A percentile compares a stretch with the other conserved stretches of the same genome.
phyloP scores from a whole-genome alignment of 2,329 filamentous ascomycete genomes.

The Lizonia empirigonia region DNA sequence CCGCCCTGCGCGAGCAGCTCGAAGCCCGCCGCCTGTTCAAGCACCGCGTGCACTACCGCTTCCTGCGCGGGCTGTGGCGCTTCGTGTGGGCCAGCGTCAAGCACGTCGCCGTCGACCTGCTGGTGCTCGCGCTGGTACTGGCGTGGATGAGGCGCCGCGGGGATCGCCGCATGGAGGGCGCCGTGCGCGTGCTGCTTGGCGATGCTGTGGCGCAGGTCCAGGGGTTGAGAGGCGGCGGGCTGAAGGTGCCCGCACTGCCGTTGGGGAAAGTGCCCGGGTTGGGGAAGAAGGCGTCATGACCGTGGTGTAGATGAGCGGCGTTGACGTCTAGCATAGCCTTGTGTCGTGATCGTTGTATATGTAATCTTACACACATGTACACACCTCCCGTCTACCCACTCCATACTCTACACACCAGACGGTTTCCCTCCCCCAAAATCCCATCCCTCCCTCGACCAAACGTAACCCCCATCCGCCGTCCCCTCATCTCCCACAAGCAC shows the following conservation, averaged over 20 bases:
- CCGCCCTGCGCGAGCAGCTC: slow-evolving; percentile 89
- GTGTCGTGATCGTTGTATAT: no score
- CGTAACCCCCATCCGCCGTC: no score
- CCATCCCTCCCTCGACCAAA: no score
- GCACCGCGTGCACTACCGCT: slow-evolving; percentile 63
- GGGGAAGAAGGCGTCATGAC: slow-evolving; percentile 20
- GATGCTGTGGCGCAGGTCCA: slow-evolving; percentile 50
- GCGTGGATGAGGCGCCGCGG: slow-evolving; percentile 75
- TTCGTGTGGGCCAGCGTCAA: slow-evolving; percentile 73
- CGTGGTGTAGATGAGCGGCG: slow-evolving; percentile 1
- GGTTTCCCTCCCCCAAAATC: no score
- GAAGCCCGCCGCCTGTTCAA: slow-evolving; percentile 75
- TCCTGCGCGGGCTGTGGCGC: slow-evolving; percentile 60
- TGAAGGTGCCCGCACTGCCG: slow-evolving; percentile 11
- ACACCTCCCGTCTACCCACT: no score
- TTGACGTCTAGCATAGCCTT: no score
- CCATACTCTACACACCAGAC: no score
- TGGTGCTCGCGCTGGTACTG: slow-evolving; percentile 68
- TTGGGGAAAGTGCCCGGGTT: slow-evolving; percentile 31
- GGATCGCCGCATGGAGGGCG: slow-evolving; percentile 73
- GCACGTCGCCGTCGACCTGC: slow-evolving; percentile 74
- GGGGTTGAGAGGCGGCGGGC: slow-evolving; percentile 37
- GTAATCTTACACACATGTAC: no score
- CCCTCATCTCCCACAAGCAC: no score
- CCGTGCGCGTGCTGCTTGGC: slow-evolving; percentile 68